These are phyloP conservation scores for Cyclocybe cylindracea DNA, from an alignment of 768 basidiomycete genomes.

Conservation along the genomic window DNA sequence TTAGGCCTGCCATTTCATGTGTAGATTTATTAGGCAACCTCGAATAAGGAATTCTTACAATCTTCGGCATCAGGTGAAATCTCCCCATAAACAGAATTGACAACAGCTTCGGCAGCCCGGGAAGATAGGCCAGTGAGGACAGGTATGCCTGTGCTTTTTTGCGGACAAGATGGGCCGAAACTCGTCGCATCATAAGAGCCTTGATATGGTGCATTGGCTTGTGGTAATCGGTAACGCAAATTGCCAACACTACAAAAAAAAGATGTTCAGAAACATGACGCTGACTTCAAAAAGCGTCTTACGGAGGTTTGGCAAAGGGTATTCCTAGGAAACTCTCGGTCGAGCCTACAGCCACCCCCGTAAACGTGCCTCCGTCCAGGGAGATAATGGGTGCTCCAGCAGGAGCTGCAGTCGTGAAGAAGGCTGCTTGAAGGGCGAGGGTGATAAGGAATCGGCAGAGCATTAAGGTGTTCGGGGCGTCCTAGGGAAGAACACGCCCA, in stretches of 20 bases:
- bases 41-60: conserved; percentile 32
- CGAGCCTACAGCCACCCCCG: conserved; percentile 32
- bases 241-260: conserved; percentile 29
- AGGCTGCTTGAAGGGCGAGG: conserved; percentile 11
- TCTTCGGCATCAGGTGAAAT: conserved; percentile 40
- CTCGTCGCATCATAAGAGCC: conserved; percentile 33
- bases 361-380: conserved; percentile 43
- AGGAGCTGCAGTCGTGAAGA: conserved; percentile 10
- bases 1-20: conserved; percentile 36
- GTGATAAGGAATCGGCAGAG: not conserved
- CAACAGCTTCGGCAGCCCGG: conserved; percentile 29
- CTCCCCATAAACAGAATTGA: conserved; percentile 23
- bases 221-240: conserved; percentile 40
- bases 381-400: conserved; percentile 32
- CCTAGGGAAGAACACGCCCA: not conserved
- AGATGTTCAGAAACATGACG: not conserved
- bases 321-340: conserved; percentile 48
- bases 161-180: conserved; percentile 46
- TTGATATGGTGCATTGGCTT: conserved; percentile 34
- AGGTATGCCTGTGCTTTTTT: conserved; percentile 37
- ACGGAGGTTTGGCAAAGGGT: conserved; percentile 57
- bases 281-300: conserved; percentile 12
- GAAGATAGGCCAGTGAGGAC: conserved; percentile 31
- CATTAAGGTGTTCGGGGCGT: not conserved
- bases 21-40: not conserved